phyloP scores from a whole-genome alignment of 139 green algal genomes.

The Dunaliella primolecta region DNA sequence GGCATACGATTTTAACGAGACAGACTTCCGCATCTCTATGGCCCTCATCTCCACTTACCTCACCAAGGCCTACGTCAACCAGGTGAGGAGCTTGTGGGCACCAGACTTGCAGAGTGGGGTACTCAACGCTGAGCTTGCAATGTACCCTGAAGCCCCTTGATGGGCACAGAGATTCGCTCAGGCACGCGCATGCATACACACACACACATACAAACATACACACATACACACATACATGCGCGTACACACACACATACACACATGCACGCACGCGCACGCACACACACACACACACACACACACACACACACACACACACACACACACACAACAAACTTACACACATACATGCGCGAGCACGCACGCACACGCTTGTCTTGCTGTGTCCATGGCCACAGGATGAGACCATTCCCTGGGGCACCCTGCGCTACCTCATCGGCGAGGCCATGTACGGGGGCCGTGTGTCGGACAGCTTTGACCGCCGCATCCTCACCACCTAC shows the following conservation, averaged over 20 bases:
- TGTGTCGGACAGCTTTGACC: constrained; percentile 80
- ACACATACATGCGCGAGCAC: neutral
- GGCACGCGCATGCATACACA: neutral
- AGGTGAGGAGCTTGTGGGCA: no score
- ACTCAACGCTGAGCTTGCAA: neutral
- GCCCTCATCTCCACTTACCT: constrained; percentile 81
- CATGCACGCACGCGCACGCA: neutral
- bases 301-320: neutral
- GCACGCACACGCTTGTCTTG: neutral
- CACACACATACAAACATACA: neutral
- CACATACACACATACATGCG: neutral
- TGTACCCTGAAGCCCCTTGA: constrained; percentile 1
- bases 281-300: neutral
- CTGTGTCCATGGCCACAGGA: constrained; percentile 9
- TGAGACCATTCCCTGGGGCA: constrained; percentile 75
- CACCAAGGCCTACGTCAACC: constrained; percentile 66
- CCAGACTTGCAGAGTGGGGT: neutral
- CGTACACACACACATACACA: neutral
- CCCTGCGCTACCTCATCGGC: constrained; percentile 87
- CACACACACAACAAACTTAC: neutral
- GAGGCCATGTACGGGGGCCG: constrained; percentile 77
- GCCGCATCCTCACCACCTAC: constrained; percentile 82
- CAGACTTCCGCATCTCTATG: constrained; percentile 87
- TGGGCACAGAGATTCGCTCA: neutral
- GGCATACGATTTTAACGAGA: constrained; percentile 93